Evolutionary conservation across 2,329 filamentous ascomycete species (phyloP).

Genomic region (Arthrobotrys pseudoclavata): DNA sequence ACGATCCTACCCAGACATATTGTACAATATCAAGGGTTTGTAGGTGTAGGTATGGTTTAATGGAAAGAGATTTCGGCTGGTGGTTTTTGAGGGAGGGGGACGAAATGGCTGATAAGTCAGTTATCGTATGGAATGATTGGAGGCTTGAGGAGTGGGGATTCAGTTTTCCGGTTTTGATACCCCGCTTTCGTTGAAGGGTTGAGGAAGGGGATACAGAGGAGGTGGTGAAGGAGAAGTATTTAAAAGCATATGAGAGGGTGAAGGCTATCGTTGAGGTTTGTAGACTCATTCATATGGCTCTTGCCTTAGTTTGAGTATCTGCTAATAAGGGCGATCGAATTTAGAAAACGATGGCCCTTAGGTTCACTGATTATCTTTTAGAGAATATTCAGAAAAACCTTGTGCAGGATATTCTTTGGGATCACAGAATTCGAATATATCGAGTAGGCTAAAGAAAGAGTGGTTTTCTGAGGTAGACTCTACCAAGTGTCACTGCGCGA

Average conservation of each 20-base stretch:
- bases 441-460: too few relatives aligned
- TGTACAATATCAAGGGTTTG: conserved; percentile 21
- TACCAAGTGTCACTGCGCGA: too few relatives aligned
- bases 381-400: too few relatives aligned
- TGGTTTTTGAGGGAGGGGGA: not conserved
- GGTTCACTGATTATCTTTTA: too few relatives aligned
- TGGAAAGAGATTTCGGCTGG: not conserved
- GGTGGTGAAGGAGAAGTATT: not conserved
- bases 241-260: not conserved
- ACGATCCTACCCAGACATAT: not conserved
- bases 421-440: too few relatives aligned
- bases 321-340: not conserved
- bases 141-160: conserved; percentile 31
- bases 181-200: not conserved
- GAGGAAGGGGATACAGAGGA: not conserved
- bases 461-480: too few relatives aligned
- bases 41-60: not conserved
- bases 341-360: not conserved
- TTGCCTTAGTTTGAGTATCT: too few relatives aligned
- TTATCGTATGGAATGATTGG: conserved; percentile 43
- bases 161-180: conserved; percentile 11
- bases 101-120: not conserved
- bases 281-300: not conserved
- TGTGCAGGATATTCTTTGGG: too few relatives aligned
- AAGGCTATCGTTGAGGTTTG: conserved; percentile 8